A percentile compares a stretch with the other conserved stretches of the same genome.
Conservation (phyloP, 805 yeast species). For the Priceomyces carsonii region DNA sequence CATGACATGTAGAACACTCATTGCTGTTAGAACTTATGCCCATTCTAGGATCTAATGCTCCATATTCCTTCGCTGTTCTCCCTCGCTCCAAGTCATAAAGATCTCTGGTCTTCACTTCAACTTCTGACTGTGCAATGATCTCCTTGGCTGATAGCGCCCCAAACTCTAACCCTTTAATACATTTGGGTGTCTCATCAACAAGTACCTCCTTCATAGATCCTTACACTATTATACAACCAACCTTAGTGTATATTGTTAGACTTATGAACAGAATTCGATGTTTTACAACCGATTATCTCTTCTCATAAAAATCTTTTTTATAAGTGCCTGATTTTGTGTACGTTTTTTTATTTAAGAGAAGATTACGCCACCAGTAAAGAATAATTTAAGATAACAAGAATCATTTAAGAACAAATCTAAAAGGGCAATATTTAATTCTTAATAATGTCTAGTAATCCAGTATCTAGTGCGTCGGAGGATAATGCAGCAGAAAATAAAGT, state of each 20-base stretch:
- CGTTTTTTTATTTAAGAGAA: too few species aligned
- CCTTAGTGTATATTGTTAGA: too few species aligned
- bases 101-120: conserved; percentile 89
- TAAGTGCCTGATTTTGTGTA: conserved; percentile 2
- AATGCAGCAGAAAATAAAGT: conserved; percentile 34
- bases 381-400: too few species aligned
- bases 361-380: too few species aligned
- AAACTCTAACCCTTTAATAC: conserved; percentile 86
- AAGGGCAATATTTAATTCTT: not conserved
- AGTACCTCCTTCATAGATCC: conserved; percentile 47
- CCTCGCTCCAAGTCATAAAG: conserved; percentile 90
- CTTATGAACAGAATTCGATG: not conserved
- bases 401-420: too few species aligned
- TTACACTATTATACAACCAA: conserved; percentile 2
- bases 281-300: not conserved
- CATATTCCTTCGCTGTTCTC: conserved; percentile 74
- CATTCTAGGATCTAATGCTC: conserved; percentile 92
- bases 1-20: conserved; percentile 90
- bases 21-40: conserved; percentile 87
- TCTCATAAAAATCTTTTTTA: conserved; percentile 2
- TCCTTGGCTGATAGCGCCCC: conserved; percentile 92
- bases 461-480: too few species aligned
- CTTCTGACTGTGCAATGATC: conserved; percentile 90
- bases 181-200: conserved; percentile 83
- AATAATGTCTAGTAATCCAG: conserved; percentile 3